Evolutionary conservation across 2,329 filamentous ascomycete genomes (phyloP).

Genomic region (Didymella glomerata): DNA sequence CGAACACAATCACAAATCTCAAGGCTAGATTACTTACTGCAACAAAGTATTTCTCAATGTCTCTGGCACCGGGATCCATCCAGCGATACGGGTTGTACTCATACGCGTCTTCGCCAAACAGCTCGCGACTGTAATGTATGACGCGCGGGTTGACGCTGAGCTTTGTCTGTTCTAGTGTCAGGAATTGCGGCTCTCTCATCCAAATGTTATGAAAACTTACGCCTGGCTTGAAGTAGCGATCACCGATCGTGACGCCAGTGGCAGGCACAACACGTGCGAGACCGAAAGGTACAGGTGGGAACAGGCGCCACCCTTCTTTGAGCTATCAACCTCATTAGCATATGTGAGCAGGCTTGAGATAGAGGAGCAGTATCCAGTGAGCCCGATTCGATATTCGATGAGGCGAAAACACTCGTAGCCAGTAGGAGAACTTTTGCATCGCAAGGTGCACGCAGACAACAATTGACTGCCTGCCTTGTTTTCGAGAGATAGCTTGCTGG

Average conservation of each 20-base stretch:
- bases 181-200: neutral
- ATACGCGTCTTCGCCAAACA: neutral
- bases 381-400: no score
- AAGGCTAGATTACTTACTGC: neutral
- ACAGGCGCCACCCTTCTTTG: neutral
- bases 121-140: neutral
- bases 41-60: neutral
- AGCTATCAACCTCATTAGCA: neutral
- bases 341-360: neutral
- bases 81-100: neutral
- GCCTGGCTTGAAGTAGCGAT: no score
- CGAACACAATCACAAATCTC: neutral
- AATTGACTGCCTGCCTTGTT: no score
- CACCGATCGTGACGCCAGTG: neutral
- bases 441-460: no score
- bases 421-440: no score
- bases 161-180: neutral
- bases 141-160: neutral
- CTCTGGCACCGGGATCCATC: neutral
- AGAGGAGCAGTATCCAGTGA: no score
- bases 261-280: neutral
- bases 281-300: neutral
- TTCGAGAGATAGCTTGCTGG: no score
- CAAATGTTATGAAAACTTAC: no score
- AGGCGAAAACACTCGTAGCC: no score